These are phyloP conservation scores for Phytopythium aichiense DNA, from an alignment of 352 stramenopile species.

Conservation along the genomic window DNA sequence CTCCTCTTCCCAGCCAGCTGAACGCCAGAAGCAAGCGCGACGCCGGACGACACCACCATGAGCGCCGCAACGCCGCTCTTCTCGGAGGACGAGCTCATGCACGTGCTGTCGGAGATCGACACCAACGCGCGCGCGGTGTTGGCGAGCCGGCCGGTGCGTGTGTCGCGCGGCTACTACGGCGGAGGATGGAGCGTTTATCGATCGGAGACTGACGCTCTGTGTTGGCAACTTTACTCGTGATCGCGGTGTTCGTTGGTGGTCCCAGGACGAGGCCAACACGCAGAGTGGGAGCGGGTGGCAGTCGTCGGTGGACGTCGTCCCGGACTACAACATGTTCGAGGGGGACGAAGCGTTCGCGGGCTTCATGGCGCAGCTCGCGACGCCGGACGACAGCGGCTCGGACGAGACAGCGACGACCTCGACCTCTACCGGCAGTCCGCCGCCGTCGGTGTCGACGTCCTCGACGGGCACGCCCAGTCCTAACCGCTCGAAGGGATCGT, in stretches of 20 bases:
- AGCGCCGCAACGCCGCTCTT: constrained; percentile 18
- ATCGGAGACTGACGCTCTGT: not conserved
- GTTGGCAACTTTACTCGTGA: not conserved
- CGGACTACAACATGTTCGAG: constrained; percentile 2
- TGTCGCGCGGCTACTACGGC: not conserved
- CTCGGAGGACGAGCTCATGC: constrained; percentile 45
- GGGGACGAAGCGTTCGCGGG: constrained; percentile 1
- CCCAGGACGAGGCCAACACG: not conserved
- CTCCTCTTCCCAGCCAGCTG: no score
- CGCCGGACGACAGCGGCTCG: constrained; percentile 13
- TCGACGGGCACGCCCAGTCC: not conserved
- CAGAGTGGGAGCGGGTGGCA: not conserved
- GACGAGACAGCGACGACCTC: constrained; percentile 2
- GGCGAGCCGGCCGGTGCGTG: constrained; percentile 1
- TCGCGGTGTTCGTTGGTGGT: not conserved
- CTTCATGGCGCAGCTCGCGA: constrained; percentile 8
- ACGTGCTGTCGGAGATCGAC: constrained; percentile 35
- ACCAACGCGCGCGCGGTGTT: not conserved
- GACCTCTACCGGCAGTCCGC: constrained; percentile 1
- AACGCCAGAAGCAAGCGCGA: not conserved
- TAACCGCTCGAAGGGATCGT: not conserved
- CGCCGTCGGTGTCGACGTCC: constrained; percentile 7
- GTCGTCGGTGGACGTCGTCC: constrained; percentile 1
- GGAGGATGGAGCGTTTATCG: not conserved
- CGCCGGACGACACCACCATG: not conserved